phyloP scores from a whole-genome alignment of 177 flowering plant genomes.

The Vitis hybrid region DNA sequence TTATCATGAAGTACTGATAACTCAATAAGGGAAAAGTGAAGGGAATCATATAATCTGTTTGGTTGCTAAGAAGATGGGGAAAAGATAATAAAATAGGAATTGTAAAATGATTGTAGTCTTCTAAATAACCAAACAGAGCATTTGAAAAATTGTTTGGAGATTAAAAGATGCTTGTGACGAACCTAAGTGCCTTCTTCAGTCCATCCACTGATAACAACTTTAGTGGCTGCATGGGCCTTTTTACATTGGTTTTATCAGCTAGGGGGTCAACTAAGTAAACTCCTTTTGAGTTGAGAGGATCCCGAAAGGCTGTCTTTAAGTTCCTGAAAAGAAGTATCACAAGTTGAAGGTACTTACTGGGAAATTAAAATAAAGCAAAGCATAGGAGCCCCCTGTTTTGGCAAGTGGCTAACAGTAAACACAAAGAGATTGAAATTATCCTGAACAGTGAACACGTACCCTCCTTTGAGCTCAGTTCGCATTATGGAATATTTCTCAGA shows the following conservation, averaged over 20 bases:
- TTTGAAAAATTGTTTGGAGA: neutral
- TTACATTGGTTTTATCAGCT: constrained; percentile 34
- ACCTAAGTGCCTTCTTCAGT: constrained; percentile 82
- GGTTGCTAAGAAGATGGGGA: neutral
- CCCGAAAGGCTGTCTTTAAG: constrained; percentile 65
- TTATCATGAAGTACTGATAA: neutral
- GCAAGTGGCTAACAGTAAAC: neutral
- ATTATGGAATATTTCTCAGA: constrained; percentile 43
- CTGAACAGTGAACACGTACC: constrained; percentile 43
- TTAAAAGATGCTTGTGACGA: neutral
- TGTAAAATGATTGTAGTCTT: neutral
- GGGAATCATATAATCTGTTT: neutral
- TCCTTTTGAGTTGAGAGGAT: constrained; percentile 53
- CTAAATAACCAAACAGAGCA: constrained; percentile 3
- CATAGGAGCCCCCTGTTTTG: neutral
- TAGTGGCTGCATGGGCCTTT: constrained; percentile 43
- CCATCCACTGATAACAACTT: constrained; percentile 80
- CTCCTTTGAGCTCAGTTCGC: constrained; percentile 68
- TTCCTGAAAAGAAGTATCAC: constrained; percentile 48
- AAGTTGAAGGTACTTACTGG: neutral
- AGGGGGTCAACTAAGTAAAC: constrained; percentile 69
- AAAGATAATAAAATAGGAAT: neutral
- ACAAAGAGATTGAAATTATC: neutral
- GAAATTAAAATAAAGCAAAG: neutral
- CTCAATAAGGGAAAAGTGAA: neutral